Base-by-base conservation (phyloP, 2,329 filamentous ascomycete species). In the Paramyrothecium sp. region DNA sequence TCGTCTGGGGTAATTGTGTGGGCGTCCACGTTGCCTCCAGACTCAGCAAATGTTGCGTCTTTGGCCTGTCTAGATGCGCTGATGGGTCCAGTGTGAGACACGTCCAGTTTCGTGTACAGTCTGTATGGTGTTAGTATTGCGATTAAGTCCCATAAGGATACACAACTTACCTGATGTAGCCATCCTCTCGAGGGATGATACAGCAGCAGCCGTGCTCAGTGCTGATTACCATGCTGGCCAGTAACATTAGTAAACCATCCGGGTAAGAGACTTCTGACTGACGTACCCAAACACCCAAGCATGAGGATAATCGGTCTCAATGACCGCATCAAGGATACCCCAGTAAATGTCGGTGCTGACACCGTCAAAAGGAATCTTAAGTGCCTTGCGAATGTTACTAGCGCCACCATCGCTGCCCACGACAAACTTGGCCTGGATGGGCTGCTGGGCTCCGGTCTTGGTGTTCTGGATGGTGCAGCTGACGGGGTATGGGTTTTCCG, bases 1-100 rank as follows among this genome's bases (percentile, higher is more conserved):
- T 73, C 71, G n/a, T 72, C 69, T 1, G 71, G 66, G 0, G 71
- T 72, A 51, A 74, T 69, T n/a, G 62, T 63, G 52, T 73, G 68
- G 8, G 63, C 63, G 30, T 71, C 61, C 13, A 73, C 61, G 23
- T 63, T 61, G n/a, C 65, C 65, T 23, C 67, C 67, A 3, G 67
- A 58, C 51, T 71, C 65, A 3, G 59, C 59, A 51, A 69, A 68
- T 5, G 58, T 49, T 10, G 66, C 59, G 33, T 67, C 64, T 38
- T 58, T 64, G 1, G 63, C 61, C 21, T 67, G 63, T 21, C 67
- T 56, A 19, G 62, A 65, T 22, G 58, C 49, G 3, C 58, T 61
- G 5, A 69, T 63, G 1, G 61, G 34, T 3, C 67, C 67, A 2
- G 66, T 66, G 19, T 56, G 56, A 2, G 63, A 67, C 2, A 64